phyloP scores from a whole-genome alignment of 768 basidiomycete species.

The Amanita pseudoporphyria region DNA sequence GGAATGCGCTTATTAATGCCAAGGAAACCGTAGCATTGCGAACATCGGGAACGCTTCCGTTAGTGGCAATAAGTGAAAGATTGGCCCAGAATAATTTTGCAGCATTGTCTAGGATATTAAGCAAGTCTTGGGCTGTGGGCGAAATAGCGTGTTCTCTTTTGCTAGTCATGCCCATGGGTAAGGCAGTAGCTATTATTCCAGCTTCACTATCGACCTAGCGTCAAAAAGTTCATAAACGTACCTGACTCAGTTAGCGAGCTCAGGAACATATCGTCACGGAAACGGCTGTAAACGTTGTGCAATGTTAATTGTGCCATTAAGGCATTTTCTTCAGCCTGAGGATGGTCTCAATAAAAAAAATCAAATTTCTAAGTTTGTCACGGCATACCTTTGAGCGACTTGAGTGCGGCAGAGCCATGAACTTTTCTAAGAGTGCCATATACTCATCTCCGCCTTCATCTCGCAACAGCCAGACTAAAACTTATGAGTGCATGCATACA shows the following conservation, averaged over 20 bases:
- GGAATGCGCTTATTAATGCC: constrained; percentile 63
- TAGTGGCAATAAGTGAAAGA: constrained; percentile 40
- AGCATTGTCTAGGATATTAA: constrained; percentile 52
- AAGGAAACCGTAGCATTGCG: constrained; percentile 68
- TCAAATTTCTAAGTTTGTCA: not conserved
- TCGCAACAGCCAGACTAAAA: constrained; percentile 57
- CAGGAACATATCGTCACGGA: constrained; percentile 81
- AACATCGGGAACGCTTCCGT: constrained; percentile 61
- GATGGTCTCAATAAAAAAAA: not conserved
- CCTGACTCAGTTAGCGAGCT: constrained; percentile 88
- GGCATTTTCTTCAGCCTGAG: constrained; percentile 64
- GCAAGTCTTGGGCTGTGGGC: constrained; percentile 45
- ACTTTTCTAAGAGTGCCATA: constrained; percentile 44
- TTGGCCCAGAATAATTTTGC: constrained; percentile 64
- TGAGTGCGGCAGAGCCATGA: constrained; percentile 46
- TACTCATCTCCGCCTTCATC: constrained; percentile 45
- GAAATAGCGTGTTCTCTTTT: constrained; percentile 27
- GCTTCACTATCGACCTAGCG: not conserved
- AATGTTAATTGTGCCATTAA: constrained; percentile 74
- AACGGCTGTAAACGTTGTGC: constrained; percentile 66
- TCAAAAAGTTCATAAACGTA: constrained; percentile 28
- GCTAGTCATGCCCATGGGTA: constrained; percentile 69
- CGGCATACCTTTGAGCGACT: constrained; percentile 49
- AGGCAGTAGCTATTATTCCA: constrained; percentile 54
- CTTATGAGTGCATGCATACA: not conserved